phyloP scores from a whole-genome alignment of 768 basidiomycete species.

The Mycena metata region DNA sequence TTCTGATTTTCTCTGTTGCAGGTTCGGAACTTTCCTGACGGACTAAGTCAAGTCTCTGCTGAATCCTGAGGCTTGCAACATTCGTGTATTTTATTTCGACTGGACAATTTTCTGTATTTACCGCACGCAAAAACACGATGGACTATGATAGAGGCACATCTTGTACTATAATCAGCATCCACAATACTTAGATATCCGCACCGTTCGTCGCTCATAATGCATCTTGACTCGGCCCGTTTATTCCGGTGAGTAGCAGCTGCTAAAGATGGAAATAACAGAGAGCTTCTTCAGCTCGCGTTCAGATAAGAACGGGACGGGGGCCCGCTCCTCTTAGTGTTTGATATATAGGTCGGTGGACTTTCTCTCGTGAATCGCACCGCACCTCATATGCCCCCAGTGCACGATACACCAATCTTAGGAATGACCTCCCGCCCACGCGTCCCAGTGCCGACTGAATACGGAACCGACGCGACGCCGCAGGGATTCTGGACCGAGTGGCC shows the following conservation, averaged over 20 bases:
- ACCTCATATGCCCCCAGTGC: conserved; percentile 39
- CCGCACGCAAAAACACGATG: conserved; percentile 24
- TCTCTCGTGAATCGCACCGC: neutral
- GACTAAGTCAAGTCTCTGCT: conserved; percentile 49
- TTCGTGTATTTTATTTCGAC: neutral
- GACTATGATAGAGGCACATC: conserved; percentile 21
- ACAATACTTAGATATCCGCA: conserved; percentile 14
- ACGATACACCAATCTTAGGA: conserved; percentile 58
- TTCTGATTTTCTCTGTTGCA: conserved; percentile 38
- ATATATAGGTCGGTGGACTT: neutral
- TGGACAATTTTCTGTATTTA: conserved; percentile 24
- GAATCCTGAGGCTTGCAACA: conserved; percentile 41
- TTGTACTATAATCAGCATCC: conserved; percentile 10
- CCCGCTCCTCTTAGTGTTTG: conserved; percentile 1
- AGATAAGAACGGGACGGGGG: conserved; percentile 19
- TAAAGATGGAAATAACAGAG: neutral
- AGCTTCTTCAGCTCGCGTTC: neutral
- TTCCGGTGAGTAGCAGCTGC: neutral
- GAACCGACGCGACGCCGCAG: conserved; percentile 55
- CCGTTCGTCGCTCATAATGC: neutral
- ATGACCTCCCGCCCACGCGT: conserved; percentile 65
- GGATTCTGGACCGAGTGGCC: conserved; percentile 80
- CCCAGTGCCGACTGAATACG: conserved; percentile 63
- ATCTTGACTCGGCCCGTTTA: neutral
- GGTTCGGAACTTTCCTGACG: conserved; percentile 71